Evolutionary conservation across 148 eudicot genomes (phyloP).

Genomic region (Rheum nobile): DNA sequence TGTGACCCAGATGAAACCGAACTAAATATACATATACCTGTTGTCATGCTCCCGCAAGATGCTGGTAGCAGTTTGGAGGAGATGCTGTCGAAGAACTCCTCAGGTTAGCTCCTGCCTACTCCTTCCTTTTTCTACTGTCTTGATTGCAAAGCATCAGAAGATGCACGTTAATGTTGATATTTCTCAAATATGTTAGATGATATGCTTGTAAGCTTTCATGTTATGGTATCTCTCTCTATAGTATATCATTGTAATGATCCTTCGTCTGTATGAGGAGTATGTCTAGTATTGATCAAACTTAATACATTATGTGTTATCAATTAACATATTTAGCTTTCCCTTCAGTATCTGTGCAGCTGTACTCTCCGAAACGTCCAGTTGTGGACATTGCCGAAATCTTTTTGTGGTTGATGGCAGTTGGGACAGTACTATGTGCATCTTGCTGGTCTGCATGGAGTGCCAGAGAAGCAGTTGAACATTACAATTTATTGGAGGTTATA

Average conservation of each 20-base stretch:
- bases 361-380: slow-evolving; percentile 58
- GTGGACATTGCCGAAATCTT: slow-evolving; percentile 81
- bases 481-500: slow-evolving; percentile 6
- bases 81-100: slow-evolving; percentile 42
- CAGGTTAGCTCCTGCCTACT: slow-evolving; percentile 26
- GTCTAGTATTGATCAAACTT: not conserved
- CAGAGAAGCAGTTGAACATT: slow-evolving; percentile 58
- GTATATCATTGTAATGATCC: not conserved
- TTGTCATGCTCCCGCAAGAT: slow-evolving; percentile 71
- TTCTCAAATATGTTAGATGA: not conserved
- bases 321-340: not conserved
- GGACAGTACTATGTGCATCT: slow-evolving; percentile 78
- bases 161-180: not conserved
- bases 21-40: slow-evolving; percentile 70
- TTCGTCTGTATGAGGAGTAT: not conserved
- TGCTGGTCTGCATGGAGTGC: slow-evolving; percentile 92
- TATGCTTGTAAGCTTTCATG: not conserved
- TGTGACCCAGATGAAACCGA: slow-evolving; percentile 81
- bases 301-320: not conserved
- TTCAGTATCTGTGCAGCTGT: slow-evolving; percentile 74
- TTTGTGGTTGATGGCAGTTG: slow-evolving; percentile 79
- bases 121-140: not conserved
- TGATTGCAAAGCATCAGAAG: not conserved
- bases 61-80: slow-evolving; percentile 58
- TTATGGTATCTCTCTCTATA: not conserved